phyloP scores from a whole-genome alignment of 2,329 filamentous ascomycete species.

The Colletotrichum zoysiae region DNA sequence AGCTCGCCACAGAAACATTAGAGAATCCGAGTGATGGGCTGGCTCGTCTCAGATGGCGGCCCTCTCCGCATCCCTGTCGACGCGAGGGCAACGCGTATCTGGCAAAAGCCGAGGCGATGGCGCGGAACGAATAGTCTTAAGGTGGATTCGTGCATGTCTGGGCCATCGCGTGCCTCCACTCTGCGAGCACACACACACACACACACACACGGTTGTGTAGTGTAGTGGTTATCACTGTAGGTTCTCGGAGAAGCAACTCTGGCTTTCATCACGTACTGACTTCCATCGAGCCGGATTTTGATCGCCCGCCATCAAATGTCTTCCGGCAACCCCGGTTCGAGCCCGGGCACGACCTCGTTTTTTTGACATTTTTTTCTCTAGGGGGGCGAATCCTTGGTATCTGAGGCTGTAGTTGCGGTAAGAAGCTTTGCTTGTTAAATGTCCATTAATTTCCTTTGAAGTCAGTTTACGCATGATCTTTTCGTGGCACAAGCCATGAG shows the following conservation, averaged over 20 bases:
- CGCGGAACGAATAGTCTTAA: conserved; percentile 10
- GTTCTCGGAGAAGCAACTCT: background rate
- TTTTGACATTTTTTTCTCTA: background rate
- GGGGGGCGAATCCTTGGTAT: background rate
- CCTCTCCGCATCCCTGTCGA: too few species aligned
- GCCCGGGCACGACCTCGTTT: conserved; percentile 35
- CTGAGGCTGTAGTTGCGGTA: background rate
- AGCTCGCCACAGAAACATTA: too few species aligned
- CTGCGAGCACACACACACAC: background rate
- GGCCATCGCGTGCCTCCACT: conserved; percentile 31
- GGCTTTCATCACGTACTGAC: background rate
- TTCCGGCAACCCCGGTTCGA: conserved; percentile 42
- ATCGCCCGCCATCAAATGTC: background rate
- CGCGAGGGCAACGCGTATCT: background rate
- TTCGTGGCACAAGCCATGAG: background rate
- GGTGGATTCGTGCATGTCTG: background rate
- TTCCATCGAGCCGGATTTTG: conserved; percentile 34
- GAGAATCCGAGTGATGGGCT: background rate
- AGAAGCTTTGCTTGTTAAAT: background rate
- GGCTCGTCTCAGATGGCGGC: too few species aligned
- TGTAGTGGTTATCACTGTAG: conserved; percentile 41
- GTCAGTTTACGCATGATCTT: background rate
- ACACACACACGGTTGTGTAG: conserved; percentile 31
- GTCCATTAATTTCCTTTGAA: accelerated
- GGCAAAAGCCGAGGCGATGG: background rate